Evolutionary conservation across 768 basidiomycete genomes (phyloP).

Genomic region (Porpolomopsis calyptriformis): DNA sequence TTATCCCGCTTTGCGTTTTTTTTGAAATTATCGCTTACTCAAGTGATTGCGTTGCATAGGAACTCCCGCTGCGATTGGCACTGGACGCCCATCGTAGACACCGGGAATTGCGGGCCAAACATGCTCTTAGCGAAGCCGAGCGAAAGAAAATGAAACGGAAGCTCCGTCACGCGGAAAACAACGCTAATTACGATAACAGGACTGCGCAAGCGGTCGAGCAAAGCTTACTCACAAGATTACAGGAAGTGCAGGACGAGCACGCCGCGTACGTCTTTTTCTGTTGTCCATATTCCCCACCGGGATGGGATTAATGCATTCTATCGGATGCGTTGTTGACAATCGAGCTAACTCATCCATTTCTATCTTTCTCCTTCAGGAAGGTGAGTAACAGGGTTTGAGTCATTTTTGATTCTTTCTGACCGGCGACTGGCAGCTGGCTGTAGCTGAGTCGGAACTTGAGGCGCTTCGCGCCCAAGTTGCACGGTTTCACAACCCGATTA

Average conservation of each 20-base stretch:
- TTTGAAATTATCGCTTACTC: background rate
- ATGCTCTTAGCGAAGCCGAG: constrained; percentile 20
- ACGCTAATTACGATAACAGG: constrained; percentile 23
- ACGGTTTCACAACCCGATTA: constrained; percentile 24
- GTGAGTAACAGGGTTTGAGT: too few relatives aligned
- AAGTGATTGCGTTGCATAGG: too few relatives aligned
- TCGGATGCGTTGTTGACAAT: too few relatives aligned
- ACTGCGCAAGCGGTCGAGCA: constrained; percentile 27
- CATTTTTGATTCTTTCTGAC: background rate
- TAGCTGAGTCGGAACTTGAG: constrained; percentile 25
- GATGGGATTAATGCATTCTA: too few relatives aligned
- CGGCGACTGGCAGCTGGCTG: constrained; percentile 4
- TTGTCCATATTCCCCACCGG: too few relatives aligned
- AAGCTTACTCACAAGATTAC: constrained; percentile 22
- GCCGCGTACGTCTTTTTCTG: constrained; percentile 16
- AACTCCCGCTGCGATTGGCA: constrained; percentile 1
- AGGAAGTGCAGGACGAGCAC: constrained; percentile 19
- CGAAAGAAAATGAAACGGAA: constrained; percentile 24
- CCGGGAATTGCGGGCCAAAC: constrained; percentile 27
- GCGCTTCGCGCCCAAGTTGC: constrained; percentile 23
- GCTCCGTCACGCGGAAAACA: constrained; percentile 19
- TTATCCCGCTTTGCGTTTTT: background rate
- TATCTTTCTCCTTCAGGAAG: constrained; percentile 7
- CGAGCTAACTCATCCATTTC: too few relatives aligned
- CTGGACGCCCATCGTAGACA: constrained; percentile 29